Evolutionary conservation across 148 eudicot species (phyloP).

Genomic region (Rhododendron ovatum): DNA sequence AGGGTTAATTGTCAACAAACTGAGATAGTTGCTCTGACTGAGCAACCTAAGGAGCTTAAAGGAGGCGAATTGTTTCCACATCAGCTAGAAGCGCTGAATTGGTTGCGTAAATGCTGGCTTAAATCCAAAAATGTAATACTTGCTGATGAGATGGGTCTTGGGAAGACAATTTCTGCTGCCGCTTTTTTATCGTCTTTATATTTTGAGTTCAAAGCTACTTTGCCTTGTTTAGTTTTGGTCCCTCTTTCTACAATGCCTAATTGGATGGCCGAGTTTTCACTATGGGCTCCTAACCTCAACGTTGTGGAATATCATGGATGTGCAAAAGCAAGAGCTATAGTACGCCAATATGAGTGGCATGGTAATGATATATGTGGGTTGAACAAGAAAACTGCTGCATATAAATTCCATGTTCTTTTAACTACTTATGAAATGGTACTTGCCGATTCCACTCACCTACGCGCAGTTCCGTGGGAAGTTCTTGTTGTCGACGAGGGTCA

Average conservation of each 20-base stretch:
- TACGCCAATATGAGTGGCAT: conserved; percentile 95
- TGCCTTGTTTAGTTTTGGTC: conserved; percentile 91
- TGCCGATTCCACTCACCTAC: conserved; percentile 73
- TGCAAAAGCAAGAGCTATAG: conserved; percentile 66
- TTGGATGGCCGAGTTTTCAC: conserved; percentile 91
- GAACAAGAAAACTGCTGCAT: conserved; percentile 50
- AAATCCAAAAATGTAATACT: conserved; percentile 87
- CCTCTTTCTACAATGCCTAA: conserved; percentile 99
- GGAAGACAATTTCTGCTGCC: conserved; percentile 87
- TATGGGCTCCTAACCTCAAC: conserved; percentile 92
- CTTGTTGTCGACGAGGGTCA: conserved; percentile 98
- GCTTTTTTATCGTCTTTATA: conserved; percentile 82
- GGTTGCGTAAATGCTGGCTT: conserved; percentile 97
- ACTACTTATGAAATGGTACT: conserved; percentile 98
- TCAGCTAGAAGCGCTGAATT: conserved; percentile 93
- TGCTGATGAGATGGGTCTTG: conserved; percentile 99
- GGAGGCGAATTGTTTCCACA: conserved; percentile 93
- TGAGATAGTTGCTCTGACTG: conserved; percentile 62
- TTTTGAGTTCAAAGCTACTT: conserved; percentile 71
- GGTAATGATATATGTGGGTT: conserved; percentile 39
- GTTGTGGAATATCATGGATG: conserved; percentile 96
- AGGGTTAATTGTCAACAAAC: conserved; percentile 32
- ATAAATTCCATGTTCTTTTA: conserved; percentile 85
- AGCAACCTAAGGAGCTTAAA: conserved; percentile 83
- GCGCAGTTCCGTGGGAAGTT: conserved; percentile 95